phyloP scores from a whole-genome alignment of 371 early-diverging fungal genomes.

The Rhizomucor pusillus region DNA sequence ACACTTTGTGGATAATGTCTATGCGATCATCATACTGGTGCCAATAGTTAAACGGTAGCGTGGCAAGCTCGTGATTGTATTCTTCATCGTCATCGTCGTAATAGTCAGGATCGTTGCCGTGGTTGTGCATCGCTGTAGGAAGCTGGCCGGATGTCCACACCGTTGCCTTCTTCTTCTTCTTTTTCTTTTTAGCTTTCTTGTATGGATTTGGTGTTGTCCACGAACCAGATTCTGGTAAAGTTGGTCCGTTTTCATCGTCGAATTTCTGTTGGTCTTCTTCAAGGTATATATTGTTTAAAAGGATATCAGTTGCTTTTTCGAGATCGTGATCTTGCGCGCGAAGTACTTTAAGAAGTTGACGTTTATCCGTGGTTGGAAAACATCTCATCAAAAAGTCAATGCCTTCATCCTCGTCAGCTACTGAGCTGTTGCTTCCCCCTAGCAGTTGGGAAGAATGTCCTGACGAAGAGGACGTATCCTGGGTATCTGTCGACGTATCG shows the following conservation, averaged over 20 bases:
- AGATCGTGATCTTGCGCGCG: conserved; percentile 27
- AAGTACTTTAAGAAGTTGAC: conserved; percentile 18
- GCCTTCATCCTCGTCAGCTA: conserved; percentile 11
- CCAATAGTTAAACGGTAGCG: conserved; percentile 38
- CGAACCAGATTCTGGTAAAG: no score
- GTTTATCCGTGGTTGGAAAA: conserved; percentile 25
- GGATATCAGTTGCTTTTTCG: conserved; percentile 36
- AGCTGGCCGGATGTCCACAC: conserved; percentile 12
- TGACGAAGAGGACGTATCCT: neutral
- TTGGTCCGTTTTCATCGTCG: no score
- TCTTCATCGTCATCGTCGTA: neutral
- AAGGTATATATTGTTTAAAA: conserved; percentile 27
- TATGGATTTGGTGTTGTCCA: no score
- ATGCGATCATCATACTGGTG: conserved; percentile 30
- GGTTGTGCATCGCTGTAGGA: neutral
- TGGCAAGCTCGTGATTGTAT: conserved; percentile 9
- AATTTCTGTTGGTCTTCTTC: conserved; percentile 6
- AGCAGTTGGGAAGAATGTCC: neutral
- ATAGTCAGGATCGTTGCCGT: neutral
- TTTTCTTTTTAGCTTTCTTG: conserved; percentile 1
- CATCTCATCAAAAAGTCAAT: conserved; percentile 33
- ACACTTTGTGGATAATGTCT: conserved; percentile 11
- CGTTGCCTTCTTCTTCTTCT: conserved; percentile 8
- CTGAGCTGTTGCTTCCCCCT: neutral
- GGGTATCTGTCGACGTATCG: neutral